Base-by-base conservation (phyloP, 2,329 filamentous ascomycete genomes). In the Talaromyces piceae region DNA sequence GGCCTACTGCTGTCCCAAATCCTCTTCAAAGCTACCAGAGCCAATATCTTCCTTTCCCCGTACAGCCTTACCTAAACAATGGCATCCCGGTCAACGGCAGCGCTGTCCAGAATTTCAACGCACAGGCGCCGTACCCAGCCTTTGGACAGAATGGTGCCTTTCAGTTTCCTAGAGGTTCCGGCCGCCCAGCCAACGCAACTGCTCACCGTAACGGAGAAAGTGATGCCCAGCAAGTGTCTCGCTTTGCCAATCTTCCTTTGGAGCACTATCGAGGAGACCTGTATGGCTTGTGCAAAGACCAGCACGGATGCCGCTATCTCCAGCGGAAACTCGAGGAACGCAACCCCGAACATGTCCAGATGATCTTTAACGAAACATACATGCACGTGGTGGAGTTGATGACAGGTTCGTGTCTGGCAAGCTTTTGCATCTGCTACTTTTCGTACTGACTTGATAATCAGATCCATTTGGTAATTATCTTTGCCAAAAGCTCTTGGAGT, bases 381-480 rank as follows among this genome's bases (percentile, higher is more conserved):
- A 80, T 87, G 64, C 90, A 97, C 68, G 91, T 98, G 60, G 85
- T 95, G 57, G 93, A 98, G 75, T 78, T 98, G 58, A 98, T 98
- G 93, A 96, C 90, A 54, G 78, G 76, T 78, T 63, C 57, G 69
- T 59, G 22, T 39, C n/a, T 5, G 13, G 45, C 20, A n/a, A 39
- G 39, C 23, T 30, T 46, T 28, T 41, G 3, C 27, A 7, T 11
- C 30, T 22, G 5, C 41, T 23, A 7, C 1, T 18, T 22, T 22
- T 20, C 8, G 7, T 45, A 48, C 64, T 69, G 54, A 68, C 52
- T 18, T 50, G 7, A 37, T 23, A 28, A 20, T 44, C 52, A 77
- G 91, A 98, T 71, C 91, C 93, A 8, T 98, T 98, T 69, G 93
- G 93, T 68, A 98, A 98, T 77, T 98, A 98, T 71, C 83, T 98